These are phyloP conservation scores for Podila clonocystis DNA, from an alignment of 192 early-diverging fungal species.

Conservation along the genomic window DNA sequence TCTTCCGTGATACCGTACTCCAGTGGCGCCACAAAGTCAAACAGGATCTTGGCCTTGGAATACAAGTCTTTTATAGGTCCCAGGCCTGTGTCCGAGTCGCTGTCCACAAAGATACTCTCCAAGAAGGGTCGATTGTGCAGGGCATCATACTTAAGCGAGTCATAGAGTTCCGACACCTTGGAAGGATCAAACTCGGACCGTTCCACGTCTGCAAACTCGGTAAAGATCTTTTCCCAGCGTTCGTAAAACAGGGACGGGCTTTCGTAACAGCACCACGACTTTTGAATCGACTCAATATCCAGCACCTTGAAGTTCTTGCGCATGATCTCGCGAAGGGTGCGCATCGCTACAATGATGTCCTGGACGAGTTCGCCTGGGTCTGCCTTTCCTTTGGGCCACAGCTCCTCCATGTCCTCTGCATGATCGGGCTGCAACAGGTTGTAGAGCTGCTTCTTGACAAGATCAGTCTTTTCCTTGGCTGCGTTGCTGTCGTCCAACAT, in stretches of 20 bases:
- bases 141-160: constrained; percentile 97
- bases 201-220: constrained; percentile 76
- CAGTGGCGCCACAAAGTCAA: constrained; percentile 92
- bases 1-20: constrained; percentile 90
- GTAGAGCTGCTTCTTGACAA: constrained; percentile 79
- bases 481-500: constrained; percentile 96
- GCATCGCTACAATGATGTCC: constrained; percentile 78
- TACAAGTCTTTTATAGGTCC: constrained; percentile 72
- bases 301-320: constrained; percentile 73
- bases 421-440: constrained; percentile 53
- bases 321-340: constrained; percentile 77
- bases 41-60: constrained; percentile 82
- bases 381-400: constrained; percentile 53
- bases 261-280: constrained; percentile 92
- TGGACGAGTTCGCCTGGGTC: constrained; percentile 63
- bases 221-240: constrained; percentile 97
- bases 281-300: constrained; percentile 71
- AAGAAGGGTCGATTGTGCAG: constrained; percentile 92
- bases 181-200: constrained; percentile 74
- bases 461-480: constrained; percentile 94
- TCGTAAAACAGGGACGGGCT: constrained; percentile 87
- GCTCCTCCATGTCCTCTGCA: constrained; percentile 32
- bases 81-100: constrained; percentile 17
- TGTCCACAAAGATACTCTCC: constrained; percentile 74
- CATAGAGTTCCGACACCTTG: constrained; percentile 92